phyloP scores from a whole-genome alignment of 2,329 filamentous ascomycete genomes.

The Microthyrium microscopicum region DNA sequence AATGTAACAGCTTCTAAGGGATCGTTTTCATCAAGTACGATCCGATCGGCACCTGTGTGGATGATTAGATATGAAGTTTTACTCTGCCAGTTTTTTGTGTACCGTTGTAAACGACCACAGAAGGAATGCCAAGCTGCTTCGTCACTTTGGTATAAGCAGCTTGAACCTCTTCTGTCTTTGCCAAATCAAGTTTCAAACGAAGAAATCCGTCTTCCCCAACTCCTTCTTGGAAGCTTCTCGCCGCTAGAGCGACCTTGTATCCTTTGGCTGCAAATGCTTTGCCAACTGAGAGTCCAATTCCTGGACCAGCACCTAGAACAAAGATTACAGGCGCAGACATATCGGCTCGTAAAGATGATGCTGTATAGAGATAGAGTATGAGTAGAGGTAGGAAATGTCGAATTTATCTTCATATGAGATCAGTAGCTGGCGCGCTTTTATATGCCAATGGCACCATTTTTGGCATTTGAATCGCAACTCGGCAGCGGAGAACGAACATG shows the following conservation, averaged over 20 bases:
- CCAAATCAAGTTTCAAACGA: slow-evolving; percentile 3
- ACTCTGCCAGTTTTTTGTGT: not conserved
- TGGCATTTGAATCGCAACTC: no score
- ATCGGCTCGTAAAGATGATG: no score
- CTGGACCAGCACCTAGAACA: slow-evolving; percentile 5
- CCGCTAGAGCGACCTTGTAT: slow-evolving; percentile 4
- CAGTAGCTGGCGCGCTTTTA: no score
- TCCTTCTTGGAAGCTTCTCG: slow-evolving; percentile 3
- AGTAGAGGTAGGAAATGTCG: no score
- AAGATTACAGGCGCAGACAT: no score
- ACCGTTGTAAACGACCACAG: slow-evolving; percentile 5
- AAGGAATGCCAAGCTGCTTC: not conserved
- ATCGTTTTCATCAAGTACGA: not conserved
- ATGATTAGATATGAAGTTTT: not conserved
- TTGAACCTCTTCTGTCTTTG: not conserved
- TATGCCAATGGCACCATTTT: no score
- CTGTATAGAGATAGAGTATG: no score
- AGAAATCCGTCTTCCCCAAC: not conserved
- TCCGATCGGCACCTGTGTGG: not conserved
- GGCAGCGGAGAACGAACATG: no score
- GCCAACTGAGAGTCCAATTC: not conserved
- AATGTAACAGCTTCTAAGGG: not conserved
- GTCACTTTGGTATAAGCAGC: not conserved
- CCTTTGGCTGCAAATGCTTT: not conserved
- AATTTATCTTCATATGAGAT: no score